Conservation (phyloP, 805 yeast genomes). For the Suhomyces pyralidae region DNA sequence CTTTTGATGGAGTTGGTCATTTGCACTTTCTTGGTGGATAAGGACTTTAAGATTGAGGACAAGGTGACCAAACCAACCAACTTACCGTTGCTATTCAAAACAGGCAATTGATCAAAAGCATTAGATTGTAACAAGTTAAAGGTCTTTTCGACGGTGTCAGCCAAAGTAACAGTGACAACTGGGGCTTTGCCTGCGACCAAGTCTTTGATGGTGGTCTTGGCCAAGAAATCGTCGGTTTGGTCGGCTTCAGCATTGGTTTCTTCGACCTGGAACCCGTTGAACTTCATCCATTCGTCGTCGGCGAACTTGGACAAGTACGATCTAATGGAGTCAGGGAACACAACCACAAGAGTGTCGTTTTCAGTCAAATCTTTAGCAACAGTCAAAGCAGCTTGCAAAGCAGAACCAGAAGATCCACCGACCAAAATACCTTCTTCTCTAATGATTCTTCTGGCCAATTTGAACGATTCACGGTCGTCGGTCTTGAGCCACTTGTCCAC, state of each 20-base stretch:
- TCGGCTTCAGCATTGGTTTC: slow-evolving; percentile 38
- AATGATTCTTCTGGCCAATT: slow-evolving; percentile 76
- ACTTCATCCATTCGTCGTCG: slow-evolving; percentile 87
- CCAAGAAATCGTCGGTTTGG: slow-evolving; percentile 42
- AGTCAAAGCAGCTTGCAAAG: slow-evolving; percentile 73
- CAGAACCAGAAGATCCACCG: slow-evolving; percentile 88
- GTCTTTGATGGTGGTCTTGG: slow-evolving; percentile 54
- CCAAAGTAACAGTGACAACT: slow-evolving; percentile 66
- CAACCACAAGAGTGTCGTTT: slow-evolving; percentile 72
- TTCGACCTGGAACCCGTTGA: slow-evolving; percentile 61
- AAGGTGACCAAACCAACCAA: slow-evolving; percentile 75
- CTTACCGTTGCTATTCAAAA: slow-evolving; percentile 56
- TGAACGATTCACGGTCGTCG: slow-evolving; percentile 76
- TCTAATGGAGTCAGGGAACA: slow-evolving; percentile 84
- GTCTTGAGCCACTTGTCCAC: slow-evolving; percentile 85
- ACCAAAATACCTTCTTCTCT: slow-evolving; percentile 82
- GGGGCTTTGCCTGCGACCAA: slow-evolving; percentile 66
- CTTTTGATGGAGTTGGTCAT: slow-evolving; percentile 53
- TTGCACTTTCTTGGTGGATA: slow-evolving; percentile 60
- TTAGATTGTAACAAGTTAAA: slow-evolving; percentile 67
- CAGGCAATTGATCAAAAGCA: slow-evolving; percentile 86
- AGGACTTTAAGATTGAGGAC: slow-evolving; percentile 63
- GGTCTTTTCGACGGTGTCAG: slow-evolving; percentile 60
- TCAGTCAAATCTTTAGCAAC: slow-evolving; percentile 68
- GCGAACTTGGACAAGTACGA: slow-evolving; percentile 84